Evolutionary conservation across 352 stramenopile species (phyloP), one percentile per base, ranked within the genome.

Genomic region (Pythium phragmiticola): DNA sequence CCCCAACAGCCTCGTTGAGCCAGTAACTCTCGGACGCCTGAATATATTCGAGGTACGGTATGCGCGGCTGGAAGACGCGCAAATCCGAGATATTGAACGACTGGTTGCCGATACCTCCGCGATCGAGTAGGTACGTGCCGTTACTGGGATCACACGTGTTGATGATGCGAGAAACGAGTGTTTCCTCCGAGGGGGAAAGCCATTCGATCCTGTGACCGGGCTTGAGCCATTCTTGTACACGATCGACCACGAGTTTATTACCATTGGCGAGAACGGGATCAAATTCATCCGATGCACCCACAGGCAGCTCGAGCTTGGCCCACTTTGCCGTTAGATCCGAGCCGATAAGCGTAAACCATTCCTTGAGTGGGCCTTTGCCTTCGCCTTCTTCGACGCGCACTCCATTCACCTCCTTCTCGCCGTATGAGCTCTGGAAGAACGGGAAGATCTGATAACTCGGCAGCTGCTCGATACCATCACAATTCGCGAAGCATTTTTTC

Each of bases 331-430:
- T 46, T 43, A 90, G 53, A 6, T 79, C 68, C 2, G 16, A 47
- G 13, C 72, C 69, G 0, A 92, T 47, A 0, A 92, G 57, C 9
- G 60, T 55, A 57, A 89, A 83, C 84, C 84, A 92, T 65, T 92
- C 84, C 49, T 90, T 92, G 13, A 92, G 46, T 9, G 83, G 83
- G 0, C 81, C 83, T 56, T 80, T 85, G 11, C 83, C 83, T 76
- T 92, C 83, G 36, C 84, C 81, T 77, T 92, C 84, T 71, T 92
- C 84, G 7, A 92, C 81, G 14, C 52, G 67, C 14, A 77, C 52
- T 7, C 73, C 75, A 53, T 88, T 68, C 7, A 92, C 80, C 12
- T 80, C 17, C 37, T 90, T 92, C 60, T 90, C 83, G 12, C 84
- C 80, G 39, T 86, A 92, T n/a, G 72, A 68, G 33, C 76, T 87